Percentiles rank a stretch among this genome's conserved stretches.
Conservation (phyloP, 306 rosid species). For the Abrus precatorius region DNA sequence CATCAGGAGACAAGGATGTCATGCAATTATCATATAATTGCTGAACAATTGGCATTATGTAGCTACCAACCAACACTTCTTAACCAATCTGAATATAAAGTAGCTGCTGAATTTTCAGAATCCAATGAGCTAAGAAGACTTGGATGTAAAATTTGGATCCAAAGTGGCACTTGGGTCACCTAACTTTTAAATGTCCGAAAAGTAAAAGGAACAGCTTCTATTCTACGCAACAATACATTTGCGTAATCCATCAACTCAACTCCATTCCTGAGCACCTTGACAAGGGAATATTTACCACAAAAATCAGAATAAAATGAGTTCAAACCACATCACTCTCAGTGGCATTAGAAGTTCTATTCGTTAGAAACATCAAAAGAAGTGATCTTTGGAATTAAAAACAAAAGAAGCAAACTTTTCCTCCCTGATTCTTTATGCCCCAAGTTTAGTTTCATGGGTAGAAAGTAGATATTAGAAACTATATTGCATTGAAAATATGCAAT, state of each 20-base stretch:
- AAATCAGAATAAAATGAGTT: constrained; percentile 17
- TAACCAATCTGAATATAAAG: constrained; percentile 44
- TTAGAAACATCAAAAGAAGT: constrained; percentile 16
- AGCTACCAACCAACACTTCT: neutral
- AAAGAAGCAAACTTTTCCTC: neutral
- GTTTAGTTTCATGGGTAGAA: neutral
- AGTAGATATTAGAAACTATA: neutral
- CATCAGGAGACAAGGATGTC: constrained; percentile 52
- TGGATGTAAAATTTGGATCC: constrained; percentile 31
- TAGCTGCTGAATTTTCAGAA: constrained; percentile 23
- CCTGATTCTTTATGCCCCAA: neutral
- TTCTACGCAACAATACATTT: constrained; percentile 53
- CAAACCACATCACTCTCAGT: neutral
- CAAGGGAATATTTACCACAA: constrained; percentile 13
- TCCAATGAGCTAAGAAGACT: constrained; percentile 1
- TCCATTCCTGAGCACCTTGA: constrained; percentile 31
- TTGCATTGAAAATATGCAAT: neutral
- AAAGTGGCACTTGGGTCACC: constrained; percentile 26
- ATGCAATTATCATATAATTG: constrained; percentile 56
- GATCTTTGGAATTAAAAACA: neutral
- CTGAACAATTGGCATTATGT: constrained; percentile 57
- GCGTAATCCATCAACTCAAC: constrained; percentile 43
- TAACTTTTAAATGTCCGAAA: constrained; percentile 31
- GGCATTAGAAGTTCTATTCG: neutral
- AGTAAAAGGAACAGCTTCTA: constrained; percentile 53